A percentile compares a stretch with the other conserved stretches of the same genome.
phyloP scores from a whole-genome alignment of 1,284 basidiomycete species.

The Fomitopsis betulina region DNA sequence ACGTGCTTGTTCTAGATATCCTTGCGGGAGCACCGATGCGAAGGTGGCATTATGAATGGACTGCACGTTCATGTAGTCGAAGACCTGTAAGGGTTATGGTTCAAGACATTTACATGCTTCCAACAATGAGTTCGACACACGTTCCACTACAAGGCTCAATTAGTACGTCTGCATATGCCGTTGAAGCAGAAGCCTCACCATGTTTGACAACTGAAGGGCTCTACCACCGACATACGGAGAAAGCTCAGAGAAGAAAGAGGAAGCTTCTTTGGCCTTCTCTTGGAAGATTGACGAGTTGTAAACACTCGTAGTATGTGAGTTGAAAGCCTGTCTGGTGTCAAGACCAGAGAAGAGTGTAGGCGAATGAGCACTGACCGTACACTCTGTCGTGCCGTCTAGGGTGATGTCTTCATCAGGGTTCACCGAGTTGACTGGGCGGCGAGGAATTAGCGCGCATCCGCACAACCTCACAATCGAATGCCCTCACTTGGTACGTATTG shows the following conservation, averaged over 20 bases:
- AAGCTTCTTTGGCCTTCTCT: conserved; percentile 27
- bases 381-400: conserved; percentile 42
- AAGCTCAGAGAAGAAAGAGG: conserved; percentile 36
- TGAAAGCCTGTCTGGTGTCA: conserved; percentile 23
- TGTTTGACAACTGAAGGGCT: conserved; percentile 37
- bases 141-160: conserved; percentile 27
- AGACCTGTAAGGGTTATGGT: conserved; percentile 30
- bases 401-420: conserved; percentile 38
- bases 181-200: conserved; percentile 22
- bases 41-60: conserved; percentile 43
- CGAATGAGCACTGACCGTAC: conserved; percentile 27
- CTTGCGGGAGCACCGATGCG: conserved; percentile 23
- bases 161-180: neutral
- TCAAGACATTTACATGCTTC: neutral
- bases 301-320: conserved; percentile 23
- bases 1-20: conserved; percentile 35
- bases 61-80: conserved; percentile 49
- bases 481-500: conserved; percentile 59
- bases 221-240: conserved; percentile 37
- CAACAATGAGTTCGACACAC: conserved; percentile 16
- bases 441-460: too few species aligned
- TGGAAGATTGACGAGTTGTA: conserved; percentile 35
- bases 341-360: neutral
- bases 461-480: neutral
- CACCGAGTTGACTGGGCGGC: conserved; percentile 37